These are phyloP conservation scores for Diospyros lotus DNA, from an alignment of 148 eudicot genomes.

Conservation along the genomic window DNA sequence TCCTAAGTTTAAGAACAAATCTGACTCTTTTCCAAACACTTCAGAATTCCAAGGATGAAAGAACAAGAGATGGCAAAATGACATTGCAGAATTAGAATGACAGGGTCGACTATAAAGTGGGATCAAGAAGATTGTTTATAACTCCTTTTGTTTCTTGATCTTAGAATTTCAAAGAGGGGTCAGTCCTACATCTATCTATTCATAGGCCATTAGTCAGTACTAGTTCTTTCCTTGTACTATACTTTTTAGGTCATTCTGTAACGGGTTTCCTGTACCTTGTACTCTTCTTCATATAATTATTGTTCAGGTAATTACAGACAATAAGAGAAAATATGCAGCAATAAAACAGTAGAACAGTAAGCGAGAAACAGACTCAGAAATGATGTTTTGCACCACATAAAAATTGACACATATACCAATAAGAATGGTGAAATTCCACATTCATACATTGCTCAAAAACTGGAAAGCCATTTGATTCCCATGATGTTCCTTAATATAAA, in stretches of 20 bases:
- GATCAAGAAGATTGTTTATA: neutral
- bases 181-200: neutral
- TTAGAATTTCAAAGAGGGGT: neutral
- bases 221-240: neutral
- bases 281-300: neutral
- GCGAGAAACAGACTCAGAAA: conserved; percentile 5
- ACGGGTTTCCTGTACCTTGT: neutral
- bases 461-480: conserved; percentile 72
- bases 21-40: neutral
- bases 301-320: neutral
- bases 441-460: conserved; percentile 83
- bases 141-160: neutral
- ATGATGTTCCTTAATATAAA: conserved; percentile 71
- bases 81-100: neutral
- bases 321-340: neutral
- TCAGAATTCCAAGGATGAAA: neutral
- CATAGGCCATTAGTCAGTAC: neutral
- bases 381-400: neutral
- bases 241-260: neutral
- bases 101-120: neutral
- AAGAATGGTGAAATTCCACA: conserved; percentile 21
- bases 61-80: neutral
- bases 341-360: neutral
- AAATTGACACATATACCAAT: neutral
- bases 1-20: neutral